These are phyloP conservation scores for Neurospora tetraspora DNA, from an alignment of 495 filamentous ascomycete genomes.

Conservation along the genomic window DNA sequence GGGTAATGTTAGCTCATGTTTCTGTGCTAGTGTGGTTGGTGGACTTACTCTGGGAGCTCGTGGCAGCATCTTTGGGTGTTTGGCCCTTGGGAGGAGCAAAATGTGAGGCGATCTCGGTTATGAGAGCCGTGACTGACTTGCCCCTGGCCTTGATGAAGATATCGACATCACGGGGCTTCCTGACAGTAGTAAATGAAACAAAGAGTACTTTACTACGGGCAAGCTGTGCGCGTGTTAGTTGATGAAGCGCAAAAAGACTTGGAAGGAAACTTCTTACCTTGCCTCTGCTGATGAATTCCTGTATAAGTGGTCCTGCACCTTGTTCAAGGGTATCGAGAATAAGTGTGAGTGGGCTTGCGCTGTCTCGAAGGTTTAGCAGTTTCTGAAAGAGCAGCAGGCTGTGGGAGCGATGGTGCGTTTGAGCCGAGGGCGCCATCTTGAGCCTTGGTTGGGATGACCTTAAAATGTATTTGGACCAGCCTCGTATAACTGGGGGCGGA, in stretches of 20 bases:
- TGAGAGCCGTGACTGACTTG: slow-evolving; percentile 42
- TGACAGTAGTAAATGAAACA: slow-evolving; percentile 64
- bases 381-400: slow-evolving; percentile 81
- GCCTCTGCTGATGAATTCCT: slow-evolving; percentile 65
- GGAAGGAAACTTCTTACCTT: slow-evolving; percentile 40
- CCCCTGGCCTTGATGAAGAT: slow-evolving; percentile 53
- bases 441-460: not conserved
- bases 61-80: slow-evolving; percentile 9
- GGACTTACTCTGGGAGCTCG: slow-evolving; percentile 26
- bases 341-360: slow-evolving; percentile 75
- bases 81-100: slow-evolving; percentile 26
- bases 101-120: slow-evolving; percentile 47
- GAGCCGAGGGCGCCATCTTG: slow-evolving; percentile 38
- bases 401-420: slow-evolving; percentile 70
- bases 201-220: slow-evolving; percentile 53
- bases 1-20: slow-evolving; percentile 20
- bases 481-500: not conserved
- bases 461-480: not conserved
- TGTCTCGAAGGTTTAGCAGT: slow-evolving; percentile 66
- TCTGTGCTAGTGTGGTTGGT: slow-evolving; percentile 12
- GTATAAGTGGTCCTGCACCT: slow-evolving; percentile 56
- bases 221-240: slow-evolving; percentile 22
- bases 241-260: not conserved
- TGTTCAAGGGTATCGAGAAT: slow-evolving; percentile 82
- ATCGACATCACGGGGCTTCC: slow-evolving; percentile 45